phyloP scores from a whole-genome alignment of 2,329 filamentous ascomycete species.

The Nigrospora sphaerica region DNA sequence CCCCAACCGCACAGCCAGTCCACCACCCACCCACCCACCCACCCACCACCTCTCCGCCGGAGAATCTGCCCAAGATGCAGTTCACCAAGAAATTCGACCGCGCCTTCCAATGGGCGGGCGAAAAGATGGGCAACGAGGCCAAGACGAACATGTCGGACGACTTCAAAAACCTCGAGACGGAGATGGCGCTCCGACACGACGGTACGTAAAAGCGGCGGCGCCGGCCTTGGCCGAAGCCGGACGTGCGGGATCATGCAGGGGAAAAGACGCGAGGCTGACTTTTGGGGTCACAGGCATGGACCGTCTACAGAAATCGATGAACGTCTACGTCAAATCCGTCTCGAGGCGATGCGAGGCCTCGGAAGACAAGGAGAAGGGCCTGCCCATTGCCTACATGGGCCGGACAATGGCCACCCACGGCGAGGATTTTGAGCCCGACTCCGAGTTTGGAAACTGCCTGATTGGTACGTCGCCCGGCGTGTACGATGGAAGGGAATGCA shows the following conservation, averaged over 20 bases:
- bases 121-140: slow-evolving; percentile 88
- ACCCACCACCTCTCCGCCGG: neutral
- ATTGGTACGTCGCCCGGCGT: slow-evolving; percentile 44
- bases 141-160: slow-evolving; percentile 84
- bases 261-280: neutral
- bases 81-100: slow-evolving; percentile 84
- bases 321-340: slow-evolving; percentile 78
- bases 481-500: neutral
- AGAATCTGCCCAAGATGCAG: slow-evolving; percentile 32
- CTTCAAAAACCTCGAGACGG: slow-evolving; percentile 81
- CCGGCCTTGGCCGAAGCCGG: neutral
- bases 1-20: neutral
- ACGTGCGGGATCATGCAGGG: neutral
- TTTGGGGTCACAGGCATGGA: slow-evolving; percentile 65
- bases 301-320: slow-evolving; percentile 79
- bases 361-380: slow-evolving; percentile 81
- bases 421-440: slow-evolving; percentile 86
- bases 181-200: slow-evolving; percentile 85
- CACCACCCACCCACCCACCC: neutral
- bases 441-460: slow-evolving; percentile 84
- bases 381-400: slow-evolving; percentile 74
- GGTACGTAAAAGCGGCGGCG: slow-evolving; percentile 44
- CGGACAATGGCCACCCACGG: slow-evolving; percentile 82
- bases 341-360: slow-evolving; percentile 71
- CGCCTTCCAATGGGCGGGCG: slow-evolving; percentile 95